A percentile compares a stretch with the other conserved stretches of the same genome.
These are phyloP conservation scores for Gastrolobium bilobum DNA, from an alignment of 306 rosid species.

Conservation along the genomic window DNA sequence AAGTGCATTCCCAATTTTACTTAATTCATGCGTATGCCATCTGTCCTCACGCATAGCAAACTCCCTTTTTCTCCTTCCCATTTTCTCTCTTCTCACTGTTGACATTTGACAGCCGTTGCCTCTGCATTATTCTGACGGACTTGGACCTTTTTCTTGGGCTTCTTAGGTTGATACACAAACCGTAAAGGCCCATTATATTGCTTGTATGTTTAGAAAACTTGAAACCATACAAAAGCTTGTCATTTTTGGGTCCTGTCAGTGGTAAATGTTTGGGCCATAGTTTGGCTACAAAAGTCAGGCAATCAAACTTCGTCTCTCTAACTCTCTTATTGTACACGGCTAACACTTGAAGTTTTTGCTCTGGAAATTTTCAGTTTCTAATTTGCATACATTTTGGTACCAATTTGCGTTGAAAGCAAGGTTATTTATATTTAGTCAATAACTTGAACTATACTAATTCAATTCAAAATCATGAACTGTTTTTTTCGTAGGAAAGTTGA, in stretches of 20 bases:
- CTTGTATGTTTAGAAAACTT: neutral
- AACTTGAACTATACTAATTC: neutral
- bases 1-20: too few species aligned
- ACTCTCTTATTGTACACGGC: neutral
- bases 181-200: too few species aligned
- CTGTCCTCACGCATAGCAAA: too few species aligned
- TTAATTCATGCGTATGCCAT: too few species aligned
- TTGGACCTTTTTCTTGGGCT: too few species aligned
- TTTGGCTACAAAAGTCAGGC: neutral
- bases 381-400: neutral
- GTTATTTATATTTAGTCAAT: neutral
- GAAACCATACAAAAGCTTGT: neutral
- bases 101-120: too few species aligned
- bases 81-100: too few species aligned
- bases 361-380: neutral
- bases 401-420: neutral
- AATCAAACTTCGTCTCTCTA: neutral
- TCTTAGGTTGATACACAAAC: too few species aligned
- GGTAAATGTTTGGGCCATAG: neutral
- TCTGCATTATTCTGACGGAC: too few species aligned
- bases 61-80: too few species aligned
- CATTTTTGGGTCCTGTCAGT: conserved; percentile 16
- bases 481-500: neutral
- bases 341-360: neutral
- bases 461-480: neutral